Percentiles rank a stretch among this genome's conserved stretches.
Conservation (phyloP, 2,329 filamentous ascomycete species). For the Sporothrix dimorphospora region DNA sequence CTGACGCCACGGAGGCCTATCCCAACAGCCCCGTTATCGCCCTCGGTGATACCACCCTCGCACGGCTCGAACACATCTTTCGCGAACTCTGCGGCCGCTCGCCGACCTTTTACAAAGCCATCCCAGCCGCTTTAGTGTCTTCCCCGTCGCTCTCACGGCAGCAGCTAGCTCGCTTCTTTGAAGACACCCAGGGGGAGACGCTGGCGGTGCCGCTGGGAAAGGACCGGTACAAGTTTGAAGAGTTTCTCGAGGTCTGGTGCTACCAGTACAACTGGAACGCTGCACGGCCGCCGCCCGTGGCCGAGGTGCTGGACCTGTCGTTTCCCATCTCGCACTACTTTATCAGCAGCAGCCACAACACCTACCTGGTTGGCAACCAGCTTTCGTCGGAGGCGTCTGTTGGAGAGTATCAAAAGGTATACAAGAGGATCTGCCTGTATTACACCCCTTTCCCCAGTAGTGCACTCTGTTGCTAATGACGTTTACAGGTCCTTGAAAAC, state of each 20-base stretch:
- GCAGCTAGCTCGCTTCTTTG: constrained; percentile 55
- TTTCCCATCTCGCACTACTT: constrained; percentile 85
- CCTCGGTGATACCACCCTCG: constrained; percentile 54
- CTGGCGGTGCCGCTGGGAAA: constrained; percentile 42
- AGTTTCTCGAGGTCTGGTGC: constrained; percentile 57
- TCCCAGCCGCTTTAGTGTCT: neutral
- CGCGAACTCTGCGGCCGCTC: constrained; percentile 47
- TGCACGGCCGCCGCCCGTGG: constrained; percentile 40
- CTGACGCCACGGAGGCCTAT: constrained; percentile 30
- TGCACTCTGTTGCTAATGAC: neutral
- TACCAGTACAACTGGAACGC: constrained; percentile 50
- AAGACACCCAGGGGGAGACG: constrained; percentile 52
- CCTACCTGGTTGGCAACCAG: constrained; percentile 87
- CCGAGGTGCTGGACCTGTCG: constrained; percentile 58
- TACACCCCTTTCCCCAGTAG: no score
- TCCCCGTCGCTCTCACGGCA: constrained; percentile 41
- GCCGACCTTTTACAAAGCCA: constrained; percentile 32
- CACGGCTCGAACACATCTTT: constrained; percentile 54
- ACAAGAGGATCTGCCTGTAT: neutral
- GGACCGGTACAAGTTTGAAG: constrained; percentile 50
- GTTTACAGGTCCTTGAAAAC: constrained; percentile 64
- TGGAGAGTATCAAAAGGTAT: constrained; percentile 74
- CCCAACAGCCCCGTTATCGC: constrained; percentile 41
- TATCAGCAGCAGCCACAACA: constrained; percentile 94
- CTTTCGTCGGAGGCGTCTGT: constrained; percentile 75